Conservation (phyloP, 208 protist species). For the Trypanosoma boissoni region DNA sequence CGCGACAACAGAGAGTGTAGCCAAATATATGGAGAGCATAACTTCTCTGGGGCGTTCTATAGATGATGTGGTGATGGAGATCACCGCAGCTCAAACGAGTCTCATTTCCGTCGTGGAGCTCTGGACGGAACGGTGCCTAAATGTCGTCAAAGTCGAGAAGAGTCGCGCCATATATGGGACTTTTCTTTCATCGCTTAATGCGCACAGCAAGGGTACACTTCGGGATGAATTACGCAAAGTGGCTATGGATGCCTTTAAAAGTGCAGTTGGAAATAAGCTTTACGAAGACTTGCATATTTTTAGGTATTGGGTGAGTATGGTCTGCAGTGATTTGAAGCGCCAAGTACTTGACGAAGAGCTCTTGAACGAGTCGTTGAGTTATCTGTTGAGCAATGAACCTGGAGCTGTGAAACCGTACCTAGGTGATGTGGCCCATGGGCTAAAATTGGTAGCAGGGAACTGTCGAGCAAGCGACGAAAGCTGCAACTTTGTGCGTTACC, state of each 20-base stretch:
- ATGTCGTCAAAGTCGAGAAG: constrained; percentile 64
- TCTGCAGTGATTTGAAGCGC: constrained; percentile 54
- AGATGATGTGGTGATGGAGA: constrained; percentile 30
- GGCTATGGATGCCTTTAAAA: constrained; percentile 35
- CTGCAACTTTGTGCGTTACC: constrained; percentile 48
- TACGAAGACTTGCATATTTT: constrained; percentile 75
- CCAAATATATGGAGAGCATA: constrained; percentile 56
- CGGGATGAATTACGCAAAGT: constrained; percentile 43
- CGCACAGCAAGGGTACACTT: constrained; percentile 12
- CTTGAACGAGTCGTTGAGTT: constrained; percentile 59
- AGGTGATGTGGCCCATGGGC: constrained; percentile 39
- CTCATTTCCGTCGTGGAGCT: constrained; percentile 34
- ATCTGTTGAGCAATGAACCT: constrained; percentile 30
- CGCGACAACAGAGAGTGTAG: constrained; percentile 39
- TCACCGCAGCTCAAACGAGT: constrained; percentile 44
- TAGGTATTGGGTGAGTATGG: constrained; percentile 64
- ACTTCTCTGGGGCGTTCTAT: constrained; percentile 19
- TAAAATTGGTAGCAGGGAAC: constrained; percentile 11
- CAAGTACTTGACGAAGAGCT: constrained; percentile 63
- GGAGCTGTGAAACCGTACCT: constrained; percentile 47
- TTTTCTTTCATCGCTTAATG: constrained; percentile 42
- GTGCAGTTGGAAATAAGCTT: constrained; percentile 47
- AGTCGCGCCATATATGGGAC: constrained; percentile 44
- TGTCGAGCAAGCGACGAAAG: constrained; percentile 23
- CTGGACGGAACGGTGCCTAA: constrained; percentile 69